A percentile compares a stretch with the other conserved stretches of the same genome.
phyloP scores from a whole-genome alignment of 768 basidiomycete species.

The Brasilioporus rufonigricans region DNA sequence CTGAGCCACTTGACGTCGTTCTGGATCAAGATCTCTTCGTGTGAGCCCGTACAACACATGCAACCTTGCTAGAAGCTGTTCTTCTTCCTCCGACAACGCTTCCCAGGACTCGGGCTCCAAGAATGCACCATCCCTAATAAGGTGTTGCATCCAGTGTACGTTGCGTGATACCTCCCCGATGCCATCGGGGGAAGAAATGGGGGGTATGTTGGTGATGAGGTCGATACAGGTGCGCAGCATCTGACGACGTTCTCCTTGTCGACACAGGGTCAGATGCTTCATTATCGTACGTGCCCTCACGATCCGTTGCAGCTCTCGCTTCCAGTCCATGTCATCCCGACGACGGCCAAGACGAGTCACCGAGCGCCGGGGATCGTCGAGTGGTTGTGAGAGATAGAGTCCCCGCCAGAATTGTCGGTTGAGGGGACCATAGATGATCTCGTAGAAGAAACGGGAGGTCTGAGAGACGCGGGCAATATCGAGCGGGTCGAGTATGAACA shows the following conservation, averaged over 20 bases:
- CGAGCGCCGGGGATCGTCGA: constrained; percentile 63
- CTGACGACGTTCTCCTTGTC: constrained; percentile 40
- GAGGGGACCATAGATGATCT: constrained; percentile 49
- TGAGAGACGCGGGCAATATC: constrained; percentile 55
- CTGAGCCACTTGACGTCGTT: constrained; percentile 40
- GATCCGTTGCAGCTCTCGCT: constrained; percentile 48
- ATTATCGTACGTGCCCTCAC: constrained; percentile 54
- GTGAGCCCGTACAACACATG: constrained; percentile 61
- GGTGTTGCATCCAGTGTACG: constrained; percentile 48
- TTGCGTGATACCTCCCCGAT: constrained; percentile 43
- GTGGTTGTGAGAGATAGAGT: constrained; percentile 58
- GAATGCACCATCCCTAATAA: constrained; percentile 43
- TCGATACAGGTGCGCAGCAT: constrained; percentile 51
- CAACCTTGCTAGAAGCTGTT: constrained; percentile 47
- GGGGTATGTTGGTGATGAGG: constrained; percentile 43
- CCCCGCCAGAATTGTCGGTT: constrained; percentile 51
- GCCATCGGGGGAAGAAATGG: constrained; percentile 28
- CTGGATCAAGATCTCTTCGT: constrained; percentile 35
- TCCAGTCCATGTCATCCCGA: constrained; percentile 48
- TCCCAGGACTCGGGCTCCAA: constrained; percentile 37
- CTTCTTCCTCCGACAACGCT: constrained; percentile 34
- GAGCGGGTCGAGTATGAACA: constrained; percentile 56
- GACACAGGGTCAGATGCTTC: constrained; percentile 31
- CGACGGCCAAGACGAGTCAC: constrained; percentile 34
- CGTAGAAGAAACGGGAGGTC: constrained; percentile 42